These are phyloP conservation scores for Cytospora paraplurivora DNA, from an alignment of 2,329 filamentous ascomycete species.

Conservation along the genomic window DNA sequence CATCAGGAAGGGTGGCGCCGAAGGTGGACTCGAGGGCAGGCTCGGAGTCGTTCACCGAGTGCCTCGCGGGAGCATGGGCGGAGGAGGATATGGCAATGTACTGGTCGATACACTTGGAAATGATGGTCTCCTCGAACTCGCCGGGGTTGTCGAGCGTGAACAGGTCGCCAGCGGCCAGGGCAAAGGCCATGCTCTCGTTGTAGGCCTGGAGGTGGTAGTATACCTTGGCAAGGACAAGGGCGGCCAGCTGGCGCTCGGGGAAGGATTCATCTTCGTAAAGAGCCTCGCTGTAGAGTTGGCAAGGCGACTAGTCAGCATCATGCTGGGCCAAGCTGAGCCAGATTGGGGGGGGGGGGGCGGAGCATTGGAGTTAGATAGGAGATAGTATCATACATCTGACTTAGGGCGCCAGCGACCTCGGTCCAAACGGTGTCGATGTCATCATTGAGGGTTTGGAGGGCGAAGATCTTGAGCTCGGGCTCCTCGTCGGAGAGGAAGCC, in stretches of 20 bases:
- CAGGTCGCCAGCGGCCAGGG: constrained; percentile 88
- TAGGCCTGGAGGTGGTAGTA: constrained; percentile 99
- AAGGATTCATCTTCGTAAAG: constrained; percentile 97
- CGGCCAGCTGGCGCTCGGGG: constrained; percentile 89
- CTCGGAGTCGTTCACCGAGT: constrained; percentile 50
- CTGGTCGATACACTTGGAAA: constrained; percentile 96
- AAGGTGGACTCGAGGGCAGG: constrained; percentile 83
- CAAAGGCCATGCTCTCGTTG: constrained; percentile 99
- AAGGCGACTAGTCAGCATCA: constrained; percentile 24
- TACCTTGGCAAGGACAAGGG: constrained; percentile 93
- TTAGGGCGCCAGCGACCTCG: constrained; percentile 89
- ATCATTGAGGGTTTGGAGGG: constrained; percentile 90
- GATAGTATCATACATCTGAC: constrained; percentile 71
- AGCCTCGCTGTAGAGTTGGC: constrained; percentile 68
- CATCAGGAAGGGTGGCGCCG: constrained; percentile 65
- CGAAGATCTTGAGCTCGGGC: constrained; percentile 90
- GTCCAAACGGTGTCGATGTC: constrained; percentile 98
- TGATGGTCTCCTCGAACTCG: constrained; percentile 98
- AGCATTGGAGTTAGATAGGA: not conserved
- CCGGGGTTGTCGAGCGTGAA: constrained; percentile 89
- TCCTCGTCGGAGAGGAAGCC: constrained; percentile 96
- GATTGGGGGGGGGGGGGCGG: constrained; percentile 23
- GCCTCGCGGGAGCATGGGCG: constrained; percentile 50
- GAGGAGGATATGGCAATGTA: constrained; percentile 78
- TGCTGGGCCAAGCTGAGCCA: constrained; percentile 9